Conservation (phyloP, 2,329 filamentous ascomycete genomes). For the Exophiala sp. region DNA sequence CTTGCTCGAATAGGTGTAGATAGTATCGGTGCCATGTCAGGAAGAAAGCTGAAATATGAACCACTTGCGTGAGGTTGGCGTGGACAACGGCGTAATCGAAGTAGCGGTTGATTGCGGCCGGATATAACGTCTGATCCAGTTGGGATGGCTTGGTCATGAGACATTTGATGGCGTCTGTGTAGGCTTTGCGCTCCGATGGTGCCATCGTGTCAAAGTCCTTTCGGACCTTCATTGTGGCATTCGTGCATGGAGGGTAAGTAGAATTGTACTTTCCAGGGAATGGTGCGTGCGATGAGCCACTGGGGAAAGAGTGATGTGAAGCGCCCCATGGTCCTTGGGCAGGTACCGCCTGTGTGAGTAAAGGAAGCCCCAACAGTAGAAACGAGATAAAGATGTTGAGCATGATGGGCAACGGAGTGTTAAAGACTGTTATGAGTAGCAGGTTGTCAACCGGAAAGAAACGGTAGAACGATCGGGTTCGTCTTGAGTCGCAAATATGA, state of each 20-base stretch:
- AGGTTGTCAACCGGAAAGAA: too few species aligned
- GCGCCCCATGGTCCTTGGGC: constrained; percentile 8
- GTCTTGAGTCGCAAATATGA: too few species aligned
- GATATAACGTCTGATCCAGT: constrained; percentile 31
- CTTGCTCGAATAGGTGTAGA: constrained; percentile 42
- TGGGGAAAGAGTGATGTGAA: constrained; percentile 12
- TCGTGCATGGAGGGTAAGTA: constrained; percentile 12
- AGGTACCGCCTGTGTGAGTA: constrained; percentile 11
- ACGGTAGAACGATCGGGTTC: too few species aligned
- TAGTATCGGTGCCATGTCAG: constrained; percentile 47
- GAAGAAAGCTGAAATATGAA: constrained; percentile 39
- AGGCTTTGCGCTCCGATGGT: constrained; percentile 30
- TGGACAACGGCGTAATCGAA: constrained; percentile 43
- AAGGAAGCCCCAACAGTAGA: constrained; percentile 15
- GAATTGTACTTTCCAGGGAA: constrained; percentile 17
- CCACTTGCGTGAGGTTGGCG: constrained; percentile 34
- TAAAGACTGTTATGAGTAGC: not conserved
- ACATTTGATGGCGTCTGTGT: constrained; percentile 41
- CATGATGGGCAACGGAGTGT: constrained; percentile 11
- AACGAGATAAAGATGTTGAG: constrained; percentile 19
- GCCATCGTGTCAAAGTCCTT: constrained; percentile 27
- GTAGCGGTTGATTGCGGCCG: constrained; percentile 35
- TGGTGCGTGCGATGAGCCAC: constrained; percentile 14
- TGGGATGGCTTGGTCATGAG: constrained; percentile 33
- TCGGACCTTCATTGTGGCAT: constrained; percentile 24